Conservation (phyloP, 1,139 yeast genomes). For the Barnettozyma hawaiiensis region DNA sequence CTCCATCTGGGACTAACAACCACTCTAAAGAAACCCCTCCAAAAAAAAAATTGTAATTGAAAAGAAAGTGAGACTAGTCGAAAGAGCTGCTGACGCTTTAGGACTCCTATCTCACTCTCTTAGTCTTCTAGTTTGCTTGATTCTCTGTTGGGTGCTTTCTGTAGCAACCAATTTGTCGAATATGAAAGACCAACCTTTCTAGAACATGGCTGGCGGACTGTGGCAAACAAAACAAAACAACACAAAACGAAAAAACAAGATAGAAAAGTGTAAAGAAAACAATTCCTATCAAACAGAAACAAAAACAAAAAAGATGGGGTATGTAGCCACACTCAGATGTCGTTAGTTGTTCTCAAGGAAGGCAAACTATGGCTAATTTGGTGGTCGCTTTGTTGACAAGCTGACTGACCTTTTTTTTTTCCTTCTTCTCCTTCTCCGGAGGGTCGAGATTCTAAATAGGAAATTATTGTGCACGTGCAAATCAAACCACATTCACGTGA, state of each 20-base stretch:
- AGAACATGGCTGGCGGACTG: neutral
- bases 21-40: no score
- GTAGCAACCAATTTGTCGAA: neutral
- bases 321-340: no score
- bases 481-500: no score
- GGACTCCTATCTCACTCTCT: neutral
- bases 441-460: no score
- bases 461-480: no score
- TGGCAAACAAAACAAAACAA: neutral
- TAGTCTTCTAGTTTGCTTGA: neutral
- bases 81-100: neutral
- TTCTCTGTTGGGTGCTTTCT: neutral
- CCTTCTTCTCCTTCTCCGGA: no score
- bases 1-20: no score
- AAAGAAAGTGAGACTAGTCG: no score
- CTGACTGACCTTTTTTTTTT: no score
- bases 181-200: neutral
- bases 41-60: no score
- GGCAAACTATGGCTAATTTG: neutral
- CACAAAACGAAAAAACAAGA: neutral
- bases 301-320: neutral
- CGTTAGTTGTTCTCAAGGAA: no score
- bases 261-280: neutral
- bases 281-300: neutral
- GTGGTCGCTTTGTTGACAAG: neutral